Evolutionary conservation across 2,329 filamentous ascomycete species (phyloP).

Genomic region (Plectosphaerella plurivora): DNA sequence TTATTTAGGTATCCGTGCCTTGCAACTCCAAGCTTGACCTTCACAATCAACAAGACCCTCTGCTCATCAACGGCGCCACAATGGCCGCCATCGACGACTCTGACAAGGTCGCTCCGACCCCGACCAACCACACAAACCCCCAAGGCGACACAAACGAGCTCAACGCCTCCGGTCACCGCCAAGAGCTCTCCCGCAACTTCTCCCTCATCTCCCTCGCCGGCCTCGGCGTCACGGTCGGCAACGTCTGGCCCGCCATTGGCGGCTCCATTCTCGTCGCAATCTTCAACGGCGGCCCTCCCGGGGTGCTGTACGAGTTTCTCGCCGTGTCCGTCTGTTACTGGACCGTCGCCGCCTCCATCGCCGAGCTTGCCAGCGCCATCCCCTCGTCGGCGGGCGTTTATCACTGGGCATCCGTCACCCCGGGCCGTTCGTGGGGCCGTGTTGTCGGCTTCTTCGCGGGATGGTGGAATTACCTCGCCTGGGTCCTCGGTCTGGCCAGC

Average conservation of each 20-base stretch:
- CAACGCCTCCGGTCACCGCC: slow-evolving; percentile 36
- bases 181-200: slow-evolving; percentile 33
- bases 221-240: slow-evolving; percentile 35
- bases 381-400: slow-evolving; percentile 59
- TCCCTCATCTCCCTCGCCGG: slow-evolving; percentile 34
- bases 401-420: slow-evolving; percentile 57
- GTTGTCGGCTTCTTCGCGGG: slow-evolving; percentile 40
- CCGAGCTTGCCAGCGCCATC: slow-evolving; percentile 56
- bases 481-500: slow-evolving; percentile 31
- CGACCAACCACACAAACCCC: background rate
- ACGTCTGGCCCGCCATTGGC: slow-evolving; percentile 38
- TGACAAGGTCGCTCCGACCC: background rate
- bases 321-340: slow-evolving; percentile 48
- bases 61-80: background rate
- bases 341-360: slow-evolving; percentile 53
- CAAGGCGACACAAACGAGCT: slow-evolving; percentile 8
- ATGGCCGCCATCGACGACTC: background rate
- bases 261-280: slow-evolving; percentile 45
- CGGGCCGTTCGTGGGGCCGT: slow-evolving; percentile 45
- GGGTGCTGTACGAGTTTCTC: slow-evolving; percentile 58
- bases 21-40: too few relatives aligned
- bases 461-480: slow-evolving; percentile 41
- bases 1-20: too few relatives aligned
- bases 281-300: slow-evolving; percentile 57
- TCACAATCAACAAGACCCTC: too few relatives aligned